Percentiles rank a stretch among this genome's conserved stretches.
These are phyloP conservation scores for Pythium insidiosum DNA, from an alignment of 352 stramenopile genomes.

Conservation along the genomic window DNA sequence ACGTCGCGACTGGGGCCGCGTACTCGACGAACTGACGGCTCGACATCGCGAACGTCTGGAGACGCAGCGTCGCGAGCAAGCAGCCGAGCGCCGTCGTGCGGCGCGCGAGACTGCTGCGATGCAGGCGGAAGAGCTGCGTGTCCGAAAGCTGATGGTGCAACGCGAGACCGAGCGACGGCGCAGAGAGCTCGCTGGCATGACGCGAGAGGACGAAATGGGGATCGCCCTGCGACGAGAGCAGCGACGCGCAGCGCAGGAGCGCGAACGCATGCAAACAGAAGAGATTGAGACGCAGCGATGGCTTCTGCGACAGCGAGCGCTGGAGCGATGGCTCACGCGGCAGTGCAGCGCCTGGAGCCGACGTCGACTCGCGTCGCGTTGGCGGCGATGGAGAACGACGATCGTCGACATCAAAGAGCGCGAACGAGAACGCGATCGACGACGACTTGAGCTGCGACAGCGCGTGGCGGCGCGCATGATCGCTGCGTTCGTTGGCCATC, in stretches of 20 bases:
- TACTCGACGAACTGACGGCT: constrained; percentile 23
- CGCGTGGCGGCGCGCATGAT: too few relatives aligned
- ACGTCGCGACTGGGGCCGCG: constrained; percentile 10
- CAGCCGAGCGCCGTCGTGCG: constrained; percentile 18
- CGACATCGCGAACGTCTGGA: constrained; percentile 3
- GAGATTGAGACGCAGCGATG: too few relatives aligned
- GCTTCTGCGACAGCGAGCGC: too few relatives aligned
- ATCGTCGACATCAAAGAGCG: too few relatives aligned
- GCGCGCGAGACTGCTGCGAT: constrained; percentile 30
- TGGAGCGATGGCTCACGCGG: too few relatives aligned
- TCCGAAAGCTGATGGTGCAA: constrained; percentile 19
- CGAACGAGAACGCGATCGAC: too few relatives aligned
- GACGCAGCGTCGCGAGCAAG: constrained; percentile 9
- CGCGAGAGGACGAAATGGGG: constrained; percentile 20
- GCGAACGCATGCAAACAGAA: too few relatives aligned
- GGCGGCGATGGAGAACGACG: too few relatives aligned
- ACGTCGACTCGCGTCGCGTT: too few relatives aligned
- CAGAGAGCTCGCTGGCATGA: constrained; percentile 23
- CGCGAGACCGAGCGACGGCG: constrained; percentile 10
- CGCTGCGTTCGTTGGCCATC: too few relatives aligned
- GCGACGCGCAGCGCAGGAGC: neutral
- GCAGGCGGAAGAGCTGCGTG: constrained; percentile 34
- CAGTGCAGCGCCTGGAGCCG: too few relatives aligned
- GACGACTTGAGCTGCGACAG: too few relatives aligned
- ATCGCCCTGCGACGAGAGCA: neutral